phyloP scores from a whole-genome alignment of 768 basidiomycete genomes.

The Kockovaella imperatae region DNA sequence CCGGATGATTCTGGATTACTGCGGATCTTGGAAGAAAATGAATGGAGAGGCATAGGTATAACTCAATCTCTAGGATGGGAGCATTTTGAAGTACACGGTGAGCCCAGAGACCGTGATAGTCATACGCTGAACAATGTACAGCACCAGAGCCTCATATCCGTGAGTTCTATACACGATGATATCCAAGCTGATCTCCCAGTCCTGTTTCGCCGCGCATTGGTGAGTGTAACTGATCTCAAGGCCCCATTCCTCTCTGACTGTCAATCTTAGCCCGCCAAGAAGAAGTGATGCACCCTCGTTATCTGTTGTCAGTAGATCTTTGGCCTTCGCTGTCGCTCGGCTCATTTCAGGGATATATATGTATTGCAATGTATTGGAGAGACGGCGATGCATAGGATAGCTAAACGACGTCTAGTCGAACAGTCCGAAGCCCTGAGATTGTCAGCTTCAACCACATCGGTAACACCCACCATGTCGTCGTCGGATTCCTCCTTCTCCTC shows the following conservation, averaged over 20 bases:
- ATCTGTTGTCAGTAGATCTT: too few species aligned
- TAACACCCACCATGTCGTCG: constrained; percentile 74
- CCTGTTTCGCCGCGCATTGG: constrained; percentile 42
- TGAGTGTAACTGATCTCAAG: constrained; percentile 7
- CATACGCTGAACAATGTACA: constrained; percentile 2
- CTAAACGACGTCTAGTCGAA: constrained; percentile 63
- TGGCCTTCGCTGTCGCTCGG: too few species aligned
- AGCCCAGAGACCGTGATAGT: constrained; percentile 2
- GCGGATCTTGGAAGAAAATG: constrained; percentile 71
- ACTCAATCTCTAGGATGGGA: constrained; percentile 95
- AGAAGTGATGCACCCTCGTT: too few species aligned
- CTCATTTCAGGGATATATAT: too few species aligned
- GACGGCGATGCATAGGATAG: too few species aligned
- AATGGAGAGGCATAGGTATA: constrained; percentile 96
- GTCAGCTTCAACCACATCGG: constrained; percentile 1
- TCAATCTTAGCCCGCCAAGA: constrained; percentile 6
- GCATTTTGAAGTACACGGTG: constrained; percentile 92
- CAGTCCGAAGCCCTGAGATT: constrained; percentile 66
- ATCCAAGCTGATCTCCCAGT: constrained; percentile 21
- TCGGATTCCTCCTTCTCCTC: constrained; percentile 85
- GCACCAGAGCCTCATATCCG: constrained; percentile 45
- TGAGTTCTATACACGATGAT: constrained; percentile 13
- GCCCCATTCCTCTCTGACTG: background rate
- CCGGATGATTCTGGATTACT: constrained; percentile 65
- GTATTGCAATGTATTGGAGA: too few species aligned